Evolutionary conservation across 2,329 filamentous ascomycete species (phyloP), one percentile per base, ranked within the genome.

Genomic region (Fusarium guadeloupense): DNA sequence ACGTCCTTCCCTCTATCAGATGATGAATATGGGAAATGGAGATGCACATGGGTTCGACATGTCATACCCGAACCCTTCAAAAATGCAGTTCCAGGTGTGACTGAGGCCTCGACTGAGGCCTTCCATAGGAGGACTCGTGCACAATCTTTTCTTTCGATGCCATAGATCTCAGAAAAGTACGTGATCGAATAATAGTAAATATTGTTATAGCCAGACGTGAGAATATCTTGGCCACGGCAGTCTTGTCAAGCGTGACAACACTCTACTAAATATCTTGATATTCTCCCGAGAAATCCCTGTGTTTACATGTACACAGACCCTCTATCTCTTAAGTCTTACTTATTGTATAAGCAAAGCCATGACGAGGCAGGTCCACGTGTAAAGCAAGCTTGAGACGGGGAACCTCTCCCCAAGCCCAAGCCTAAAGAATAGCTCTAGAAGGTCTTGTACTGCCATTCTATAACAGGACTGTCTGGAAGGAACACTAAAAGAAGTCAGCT

Each of bases 1-100:
- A 25, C 33, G 34, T 8, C 44, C 54, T 14, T 45, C 62, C 16
- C 53, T 64, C 19, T 65, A 64, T 23, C 61, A 41, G 31, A 50
- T 14, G 13, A 64, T 64, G 47, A 50, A 40, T 17, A 64, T 65
- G 62, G 62, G 62, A 3, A 64, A 59, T 14, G 62, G 61, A 12
- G 39, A 51, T 31, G 44, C 61, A 21, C 62, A 64, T 47, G 62
- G 62, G 7, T 64, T 64, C 17, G 62, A 62, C 19, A 49, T 64
- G 34, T 64, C 62, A 34, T 62, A 49, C 44, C 26, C 35, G 4
- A 26, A 14, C 10, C 12, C 21, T 9, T 31, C 26, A 25, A 25
- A 20, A 4, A 30, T 16, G 28, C 16, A 20, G 9, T 23, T 17
- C 10, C n/a, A 21, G 19, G 34, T 39, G 31, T 45, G 42, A 52